phyloP scores from a whole-genome alignment of 148 eudicot species.

The Spergularia bocconei region DNA sequence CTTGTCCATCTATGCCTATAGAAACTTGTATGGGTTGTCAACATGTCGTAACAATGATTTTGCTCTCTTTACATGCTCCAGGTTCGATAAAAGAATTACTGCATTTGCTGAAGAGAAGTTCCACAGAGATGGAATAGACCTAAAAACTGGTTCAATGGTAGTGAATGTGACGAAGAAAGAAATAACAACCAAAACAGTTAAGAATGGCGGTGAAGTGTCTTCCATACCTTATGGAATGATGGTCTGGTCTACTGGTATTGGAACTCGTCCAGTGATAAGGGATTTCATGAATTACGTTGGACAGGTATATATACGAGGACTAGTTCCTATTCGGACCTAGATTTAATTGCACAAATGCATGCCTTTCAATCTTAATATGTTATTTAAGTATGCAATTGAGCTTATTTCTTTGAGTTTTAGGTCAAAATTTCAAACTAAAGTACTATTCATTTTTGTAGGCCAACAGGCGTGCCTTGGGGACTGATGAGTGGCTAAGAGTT shows the following conservation, averaged over 20 bases:
- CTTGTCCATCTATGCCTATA: background rate
- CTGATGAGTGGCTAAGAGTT: constrained; percentile 81
- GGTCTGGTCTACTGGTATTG: constrained; percentile 79
- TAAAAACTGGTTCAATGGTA: constrained; percentile 70
- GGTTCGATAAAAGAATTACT: constrained; percentile 80
- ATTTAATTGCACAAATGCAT: background rate
- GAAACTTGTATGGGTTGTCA: background rate
- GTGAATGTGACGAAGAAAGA: constrained; percentile 58
- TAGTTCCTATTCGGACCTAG: background rate
- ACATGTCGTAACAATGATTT: background rate
- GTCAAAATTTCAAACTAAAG: background rate
- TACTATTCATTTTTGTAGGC: constrained; percentile 28
- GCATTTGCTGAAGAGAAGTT: constrained; percentile 70
- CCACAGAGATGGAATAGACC: constrained; percentile 60
- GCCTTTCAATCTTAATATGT: background rate
- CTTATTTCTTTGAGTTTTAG: background rate
- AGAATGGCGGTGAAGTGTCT: constrained; percentile 41
- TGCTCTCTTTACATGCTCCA: constrained; percentile 31
- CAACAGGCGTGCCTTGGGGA: constrained; percentile 70
- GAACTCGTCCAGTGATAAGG: constrained; percentile 63
- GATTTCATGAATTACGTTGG: constrained; percentile 57
- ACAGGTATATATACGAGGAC: constrained; percentile 39
- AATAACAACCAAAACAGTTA: constrained; percentile 51
- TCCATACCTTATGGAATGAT: constrained; percentile 62
- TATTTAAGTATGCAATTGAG: constrained; percentile 6